These are phyloP conservation scores for Phalaenopsis aphrodite DNA, from an alignment of 106 monocot genomes.

Conservation along the genomic window DNA sequence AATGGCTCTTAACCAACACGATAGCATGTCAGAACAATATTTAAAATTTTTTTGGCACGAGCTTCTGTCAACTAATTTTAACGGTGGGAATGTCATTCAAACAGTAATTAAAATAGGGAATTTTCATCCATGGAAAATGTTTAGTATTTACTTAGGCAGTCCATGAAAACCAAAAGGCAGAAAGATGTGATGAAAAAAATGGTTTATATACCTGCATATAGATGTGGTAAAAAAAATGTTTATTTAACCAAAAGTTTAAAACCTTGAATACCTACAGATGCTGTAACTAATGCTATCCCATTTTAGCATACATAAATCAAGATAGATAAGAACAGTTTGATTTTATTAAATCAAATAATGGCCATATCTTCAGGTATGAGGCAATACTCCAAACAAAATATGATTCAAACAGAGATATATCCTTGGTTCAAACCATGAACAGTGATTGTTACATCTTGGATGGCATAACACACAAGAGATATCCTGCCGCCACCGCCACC, in stretches of 20 bases:
- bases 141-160: too few relatives aligned
- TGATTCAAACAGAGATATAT: constrained; percentile 1
- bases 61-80: too few relatives aligned
- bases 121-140: too few relatives aligned
- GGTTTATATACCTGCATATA: background rate
- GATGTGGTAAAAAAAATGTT: background rate
- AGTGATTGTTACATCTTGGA: constrained; percentile 68
- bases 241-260: background rate
- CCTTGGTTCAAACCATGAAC: constrained; percentile 60
- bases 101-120: too few relatives aligned
- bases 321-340: background rate
- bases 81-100: too few relatives aligned
- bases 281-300: background rate
- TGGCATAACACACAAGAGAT: constrained; percentile 77
- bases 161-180: too few relatives aligned
- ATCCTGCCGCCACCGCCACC: constrained; percentile 94
- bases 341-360: background rate
- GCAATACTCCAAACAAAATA: background rate
- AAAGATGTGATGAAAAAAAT: too few relatives aligned
- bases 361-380: background rate
- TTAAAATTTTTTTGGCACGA: too few relatives aligned
- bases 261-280: background rate
- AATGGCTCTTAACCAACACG: too few relatives aligned
- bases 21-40: too few relatives aligned
- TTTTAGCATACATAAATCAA: background rate